Evolutionary conservation across 2,329 filamentous ascomycete species (phyloP).

Genomic region (Immersiporthe knoxdaviesiana): DNA sequence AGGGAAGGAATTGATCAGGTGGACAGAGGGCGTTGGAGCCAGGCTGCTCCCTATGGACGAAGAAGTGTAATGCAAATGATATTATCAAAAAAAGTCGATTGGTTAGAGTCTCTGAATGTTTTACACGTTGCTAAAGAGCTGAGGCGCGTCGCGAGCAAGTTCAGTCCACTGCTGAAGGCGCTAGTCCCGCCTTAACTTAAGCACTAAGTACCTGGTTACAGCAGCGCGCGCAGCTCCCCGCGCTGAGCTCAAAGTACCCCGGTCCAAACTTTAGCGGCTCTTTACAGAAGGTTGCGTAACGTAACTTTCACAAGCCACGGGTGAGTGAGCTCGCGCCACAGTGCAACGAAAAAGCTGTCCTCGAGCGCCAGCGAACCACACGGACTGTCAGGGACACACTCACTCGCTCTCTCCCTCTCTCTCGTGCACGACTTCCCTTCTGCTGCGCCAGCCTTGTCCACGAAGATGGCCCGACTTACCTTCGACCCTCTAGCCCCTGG

Average conservation of each 20-base stretch:
- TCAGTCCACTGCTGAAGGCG: not conserved
- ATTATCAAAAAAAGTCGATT: not conserved
- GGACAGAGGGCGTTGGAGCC: not conserved
- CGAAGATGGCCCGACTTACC: slow-evolving; percentile 20
- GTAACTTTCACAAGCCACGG: slow-evolving; percentile 9
- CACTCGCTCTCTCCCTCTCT: no score
- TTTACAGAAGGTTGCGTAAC: not conserved
- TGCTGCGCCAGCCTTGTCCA: not conserved
- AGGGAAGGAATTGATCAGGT: not conserved
- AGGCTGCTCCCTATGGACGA: not conserved
- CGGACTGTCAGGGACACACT: not conserved
- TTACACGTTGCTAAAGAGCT: not conserved
- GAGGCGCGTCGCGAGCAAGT: slow-evolving; percentile 8
- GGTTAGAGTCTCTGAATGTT: not conserved
- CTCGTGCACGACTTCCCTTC: not conserved
- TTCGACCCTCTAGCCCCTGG: slow-evolving; percentile 26
- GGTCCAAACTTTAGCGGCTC: not conserved
- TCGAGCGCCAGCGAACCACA: not conserved
- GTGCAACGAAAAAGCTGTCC: slow-evolving; percentile 11
- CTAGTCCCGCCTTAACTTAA: not conserved
- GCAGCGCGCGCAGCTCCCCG: not conserved
- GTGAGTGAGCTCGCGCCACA: slow-evolving; percentile 25
- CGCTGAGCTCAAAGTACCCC: not conserved
- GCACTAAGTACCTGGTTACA: not conserved
- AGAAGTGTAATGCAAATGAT: not conserved